Conservation (phyloP, 176 grass and related monocot species). For the Saccharum officinarum region DNA sequence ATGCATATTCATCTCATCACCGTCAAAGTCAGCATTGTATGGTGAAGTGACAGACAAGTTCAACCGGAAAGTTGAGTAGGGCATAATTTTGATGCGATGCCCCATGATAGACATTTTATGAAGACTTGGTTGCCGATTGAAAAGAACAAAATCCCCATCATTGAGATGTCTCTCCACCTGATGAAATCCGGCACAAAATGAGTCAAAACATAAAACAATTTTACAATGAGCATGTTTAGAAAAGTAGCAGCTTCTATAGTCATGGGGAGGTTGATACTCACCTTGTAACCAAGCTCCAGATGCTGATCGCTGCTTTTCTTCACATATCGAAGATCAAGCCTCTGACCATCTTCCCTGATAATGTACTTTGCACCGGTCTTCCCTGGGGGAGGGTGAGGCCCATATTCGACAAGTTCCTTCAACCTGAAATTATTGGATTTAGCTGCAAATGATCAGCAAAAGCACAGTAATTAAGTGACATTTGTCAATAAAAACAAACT, state of each 20-base stretch:
- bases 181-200: slow-evolving; percentile 26
- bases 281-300: slow-evolving; percentile 96
- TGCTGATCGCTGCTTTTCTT: slow-evolving; percentile 99
- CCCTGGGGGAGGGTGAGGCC: slow-evolving; percentile 85
- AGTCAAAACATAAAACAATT: neutral
- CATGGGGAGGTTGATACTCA: slow-evolving; percentile 12
- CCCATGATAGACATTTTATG: slow-evolving; percentile 99
- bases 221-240: neutral
- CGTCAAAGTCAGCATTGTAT: slow-evolving; percentile 99
- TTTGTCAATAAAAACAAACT: neutral
- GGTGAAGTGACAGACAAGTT: slow-evolving; percentile 96
- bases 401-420: slow-evolving; percentile 97
- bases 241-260: neutral
- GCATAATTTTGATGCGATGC: slow-evolving; percentile 98
- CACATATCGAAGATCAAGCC: slow-evolving; percentile 90
- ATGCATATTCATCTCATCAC: slow-evolving; percentile 99
- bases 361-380: slow-evolving; percentile 97
- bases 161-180: slow-evolving; percentile 91
- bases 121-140: slow-evolving; percentile 94
- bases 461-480: neutral
- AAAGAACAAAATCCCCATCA: slow-evolving; percentile 97
- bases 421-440: slow-evolving; percentile 51
- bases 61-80: slow-evolving; percentile 91
- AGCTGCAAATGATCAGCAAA: neutral
- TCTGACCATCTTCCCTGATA: slow-evolving; percentile 94